A percentile compares a stretch with the other conserved stretches of the same genome.
These are phyloP conservation scores for Botrytis paeoniae DNA, from an alignment of 2,329 filamentous ascomycete species.

Conservation along the genomic window DNA sequence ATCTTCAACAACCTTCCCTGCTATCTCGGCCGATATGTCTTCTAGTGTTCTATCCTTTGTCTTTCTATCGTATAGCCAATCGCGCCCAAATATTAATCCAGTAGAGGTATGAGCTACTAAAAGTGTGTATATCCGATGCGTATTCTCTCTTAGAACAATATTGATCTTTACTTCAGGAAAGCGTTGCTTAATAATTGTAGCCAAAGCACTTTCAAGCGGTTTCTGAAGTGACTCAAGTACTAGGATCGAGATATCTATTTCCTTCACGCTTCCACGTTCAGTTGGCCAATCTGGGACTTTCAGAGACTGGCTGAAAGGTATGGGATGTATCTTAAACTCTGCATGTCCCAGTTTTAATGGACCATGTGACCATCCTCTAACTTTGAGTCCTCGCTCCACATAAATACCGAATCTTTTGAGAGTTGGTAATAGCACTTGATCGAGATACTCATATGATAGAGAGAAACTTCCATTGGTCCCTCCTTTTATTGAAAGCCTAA, in stretches of 20 bases:
- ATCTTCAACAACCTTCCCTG: conserved; percentile 45
- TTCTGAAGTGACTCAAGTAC: conserved; percentile 46
- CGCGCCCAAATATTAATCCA: conserved; percentile 49
- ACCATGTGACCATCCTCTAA: conserved; percentile 48
- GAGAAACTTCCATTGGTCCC: conserved; percentile 60
- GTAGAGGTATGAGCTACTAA: conserved; percentile 52
- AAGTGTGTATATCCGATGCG: conserved; percentile 54
- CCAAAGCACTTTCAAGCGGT: conserved; percentile 43
- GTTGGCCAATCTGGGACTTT: conserved; percentile 35
- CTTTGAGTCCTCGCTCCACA: conserved; percentile 46
- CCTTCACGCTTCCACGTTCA: conserved; percentile 40
- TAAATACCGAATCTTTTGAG: conserved; percentile 52
- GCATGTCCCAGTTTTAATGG: conserved; percentile 37
- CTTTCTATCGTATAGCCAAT: conserved; percentile 46
- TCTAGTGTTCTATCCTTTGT: conserved; percentile 32
- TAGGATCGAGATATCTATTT: conserved; percentile 51
- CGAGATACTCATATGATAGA: conserved; percentile 59
- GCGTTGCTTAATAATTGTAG: conserved; percentile 41
- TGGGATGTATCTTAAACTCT: conserved; percentile 45
- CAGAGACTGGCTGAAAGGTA: conserved; percentile 42
- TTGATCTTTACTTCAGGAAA: conserved; percentile 46
- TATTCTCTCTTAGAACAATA: conserved; percentile 51
- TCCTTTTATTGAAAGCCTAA: conserved; percentile 52
- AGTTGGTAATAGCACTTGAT: conserved; percentile 57
- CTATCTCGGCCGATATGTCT: conserved; percentile 42